Base-by-base conservation (phyloP, 331 rosid species). In the Malus hybrid region DNA sequence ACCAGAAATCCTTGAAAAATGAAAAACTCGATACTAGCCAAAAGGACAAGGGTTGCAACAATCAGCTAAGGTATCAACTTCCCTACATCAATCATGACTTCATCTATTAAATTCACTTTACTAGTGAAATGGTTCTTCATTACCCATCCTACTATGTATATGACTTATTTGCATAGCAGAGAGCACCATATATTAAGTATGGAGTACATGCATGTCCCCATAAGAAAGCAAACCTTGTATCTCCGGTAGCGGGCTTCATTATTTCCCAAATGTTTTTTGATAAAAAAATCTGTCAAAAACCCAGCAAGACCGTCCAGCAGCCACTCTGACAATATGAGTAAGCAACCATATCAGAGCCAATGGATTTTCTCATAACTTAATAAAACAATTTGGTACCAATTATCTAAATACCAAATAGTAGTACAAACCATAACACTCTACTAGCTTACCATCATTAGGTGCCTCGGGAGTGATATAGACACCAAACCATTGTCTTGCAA, bases 401-500 rank as follows among this genome's bases (percentile, higher is more conserved):
- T 10, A 22, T 70, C 79, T 63, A 29, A 42, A 63, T 57, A n/a
- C 69, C 83, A 32, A 78, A 28, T 6, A 71, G 57, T 52, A 75
- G 39, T 36, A 73, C 69, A 73, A 70, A 74, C 15, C 61, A 56
- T 16, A 64, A 65, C 74, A 66, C 16, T 46, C 68, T 42, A 68
- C 46, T 72, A 76, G 29, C 71, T 78, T 89, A 95, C 99, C 99
- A 80, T 95, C 99, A 82, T 86, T 89, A 63, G 93, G 86, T 44
- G 96, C 70, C 85, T 95, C 99, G 0, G 97, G 93, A 59, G 93
- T 87, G 83, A 94, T 92, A 76, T 87, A 94, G 36, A 92, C 92
- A 70, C 99, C 97, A 92, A 92, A 94, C 99, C 97, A 94, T 81
- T 94, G 99, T 60, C 87, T 86, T 75, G 97, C 97, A 75, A 94